Conservation (phyloP, 139 green algal species). For the Volvox reticuliferus region DNA sequence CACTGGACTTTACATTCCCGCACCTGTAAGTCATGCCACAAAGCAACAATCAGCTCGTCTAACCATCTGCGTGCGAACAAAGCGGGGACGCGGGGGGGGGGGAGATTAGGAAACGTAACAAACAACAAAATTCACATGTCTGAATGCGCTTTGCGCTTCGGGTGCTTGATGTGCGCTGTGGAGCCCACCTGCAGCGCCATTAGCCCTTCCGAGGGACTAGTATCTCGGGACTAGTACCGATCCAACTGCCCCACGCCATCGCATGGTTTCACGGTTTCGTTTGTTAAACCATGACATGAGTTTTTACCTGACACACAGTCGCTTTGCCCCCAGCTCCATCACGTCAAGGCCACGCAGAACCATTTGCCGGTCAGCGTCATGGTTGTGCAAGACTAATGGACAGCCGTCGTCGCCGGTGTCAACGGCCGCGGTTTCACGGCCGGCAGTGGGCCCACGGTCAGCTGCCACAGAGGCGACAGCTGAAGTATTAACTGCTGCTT, state of each 20-base stretch:
- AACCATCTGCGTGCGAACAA: conserved; percentile 45
- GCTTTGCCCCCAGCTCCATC: conserved; percentile 34
- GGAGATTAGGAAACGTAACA: too few relatives aligned
- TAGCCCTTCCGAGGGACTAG: too few relatives aligned
- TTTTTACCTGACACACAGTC: conserved; percentile 51
- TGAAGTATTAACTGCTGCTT: background rate
- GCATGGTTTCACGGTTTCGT: too few relatives aligned
- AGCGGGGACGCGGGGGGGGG: too few relatives aligned
- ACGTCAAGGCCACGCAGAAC: conserved; percentile 5
- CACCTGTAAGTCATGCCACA: conserved; percentile 66
- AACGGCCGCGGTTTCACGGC: background rate
- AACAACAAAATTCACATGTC: too few relatives aligned
- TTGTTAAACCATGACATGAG: too few relatives aligned
- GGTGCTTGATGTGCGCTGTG: too few relatives aligned
- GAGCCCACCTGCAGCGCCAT: too few relatives aligned
- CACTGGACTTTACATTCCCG: background rate
- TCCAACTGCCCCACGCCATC: too few relatives aligned
- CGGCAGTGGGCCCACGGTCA: too few relatives aligned
- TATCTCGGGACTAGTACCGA: too few relatives aligned
- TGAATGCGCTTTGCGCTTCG: too few relatives aligned
- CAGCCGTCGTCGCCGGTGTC: background rate
- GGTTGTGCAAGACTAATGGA: conserved; percentile 9
- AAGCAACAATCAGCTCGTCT: conserved; percentile 63
- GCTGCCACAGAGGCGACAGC: background rate
- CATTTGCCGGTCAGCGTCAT: conserved; percentile 35